These are phyloP conservation scores for Debaryomyces subglobosus DNA, from an alignment of 1,139 yeast genomes.

Conservation along the genomic window DNA sequence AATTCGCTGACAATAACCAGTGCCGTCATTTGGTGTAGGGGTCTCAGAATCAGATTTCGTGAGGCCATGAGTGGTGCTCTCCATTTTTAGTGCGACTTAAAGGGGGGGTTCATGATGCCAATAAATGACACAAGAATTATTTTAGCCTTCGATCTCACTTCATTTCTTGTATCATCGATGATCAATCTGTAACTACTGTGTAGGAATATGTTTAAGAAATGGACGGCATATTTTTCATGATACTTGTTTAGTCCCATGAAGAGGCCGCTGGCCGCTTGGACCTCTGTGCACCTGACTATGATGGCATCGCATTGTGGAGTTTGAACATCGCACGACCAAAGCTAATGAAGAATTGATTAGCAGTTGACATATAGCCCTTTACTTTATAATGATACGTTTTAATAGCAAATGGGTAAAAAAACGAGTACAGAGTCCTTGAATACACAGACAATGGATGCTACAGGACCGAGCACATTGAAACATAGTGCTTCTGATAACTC, in stretches of 20 bases:
- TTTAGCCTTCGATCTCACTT: too few species aligned
- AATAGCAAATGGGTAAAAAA: background rate
- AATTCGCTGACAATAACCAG: background rate
- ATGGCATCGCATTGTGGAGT: background rate
- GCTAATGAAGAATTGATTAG: background rate
- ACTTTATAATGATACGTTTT: background rate
- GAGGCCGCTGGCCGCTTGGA: background rate
- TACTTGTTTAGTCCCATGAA: background rate
- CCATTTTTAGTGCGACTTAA: too few species aligned
- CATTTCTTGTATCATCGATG: background rate
- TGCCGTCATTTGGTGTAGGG: background rate
- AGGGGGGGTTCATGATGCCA: too few species aligned
- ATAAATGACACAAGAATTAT: too few species aligned
- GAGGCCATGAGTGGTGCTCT: background rate
- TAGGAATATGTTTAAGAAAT: background rate
- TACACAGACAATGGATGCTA: background rate
- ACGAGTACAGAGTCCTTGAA: background rate
- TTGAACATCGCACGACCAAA: background rate
- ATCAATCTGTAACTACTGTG: background rate
- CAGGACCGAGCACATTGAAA: background rate
- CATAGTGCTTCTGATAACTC: slow-evolving; percentile 1
- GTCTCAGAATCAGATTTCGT: background rate
- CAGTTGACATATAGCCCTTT: background rate
- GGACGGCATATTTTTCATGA: background rate
- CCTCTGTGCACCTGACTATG: background rate